Base-by-base conservation (phyloP, 2,329 filamentous ascomycete species). In the Akanthomyces lecanii region DNA sequence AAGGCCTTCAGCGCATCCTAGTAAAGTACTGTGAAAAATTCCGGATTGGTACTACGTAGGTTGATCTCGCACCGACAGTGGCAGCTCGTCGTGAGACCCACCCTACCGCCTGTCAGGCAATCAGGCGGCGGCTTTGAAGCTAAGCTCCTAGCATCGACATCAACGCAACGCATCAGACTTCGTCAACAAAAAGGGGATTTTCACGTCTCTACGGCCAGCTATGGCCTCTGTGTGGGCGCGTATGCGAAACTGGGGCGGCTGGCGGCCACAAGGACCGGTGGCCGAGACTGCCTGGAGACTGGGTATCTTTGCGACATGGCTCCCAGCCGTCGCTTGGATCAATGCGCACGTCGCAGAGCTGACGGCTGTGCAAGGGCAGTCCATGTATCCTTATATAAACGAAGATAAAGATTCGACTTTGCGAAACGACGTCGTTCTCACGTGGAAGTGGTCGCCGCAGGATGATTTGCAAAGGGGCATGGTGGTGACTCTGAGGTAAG, bases 351-450 rank as follows among this genome's bases (percentile, higher is more conserved):
- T 89, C 44, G 84, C 81, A 25, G 83, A 87, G 67, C 65, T 87
- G 51, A 82, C 81, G 4, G 75, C 77, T 63, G 83, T 90, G 64
- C 79, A 79, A 42, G 87, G 87, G 2, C 74, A 79, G 23, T 92
- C 89, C 23, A 95, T 95, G 91, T 89, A 89, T 62, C 91, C 91
- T 1, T 89, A 87, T 65, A 78, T 94, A 61, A 93, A 93, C 70
- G 79, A 85, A 64, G 83, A 87, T 59, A 87, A 80, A 69, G 79
- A 88, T 70, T 79, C 81, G 69, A 85, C 79, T 64, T 77, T 78
- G 66, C 72, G 74, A 44, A 74, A 80, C 57, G 86, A 89, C 66
- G 64, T 84, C n/a, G 82, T 86, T 38, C 73, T 87, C 66, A 84
- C 82, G 62, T 81, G 78, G 70, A 89, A 87, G 71, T 81, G 82